Evolutionary conservation across 75 land plant species (phyloP).

Genomic region (Azolla pinnata): DNA sequence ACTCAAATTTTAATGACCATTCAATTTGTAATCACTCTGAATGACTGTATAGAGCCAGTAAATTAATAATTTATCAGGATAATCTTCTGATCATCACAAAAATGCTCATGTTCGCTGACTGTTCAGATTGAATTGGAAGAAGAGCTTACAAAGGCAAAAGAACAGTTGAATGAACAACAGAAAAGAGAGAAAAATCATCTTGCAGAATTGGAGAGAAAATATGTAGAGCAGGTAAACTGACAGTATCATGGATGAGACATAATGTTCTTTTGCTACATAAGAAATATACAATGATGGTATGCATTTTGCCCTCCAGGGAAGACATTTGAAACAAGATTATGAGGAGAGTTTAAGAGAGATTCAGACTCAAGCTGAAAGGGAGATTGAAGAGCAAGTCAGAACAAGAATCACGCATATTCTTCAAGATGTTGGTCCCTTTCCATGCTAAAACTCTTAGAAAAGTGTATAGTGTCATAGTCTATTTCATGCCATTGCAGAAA

Average conservation of each 20-base stretch:
- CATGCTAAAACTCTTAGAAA: no score
- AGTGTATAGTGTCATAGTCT: no score
- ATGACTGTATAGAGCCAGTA: neutral
- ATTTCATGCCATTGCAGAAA: no score
- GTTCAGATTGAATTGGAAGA: slow-evolving; percentile 11
- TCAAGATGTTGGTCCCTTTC: slow-evolving; percentile 11
- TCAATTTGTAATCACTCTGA: no score
- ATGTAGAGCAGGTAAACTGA: slow-evolving; percentile 12
- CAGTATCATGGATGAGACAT: no score
- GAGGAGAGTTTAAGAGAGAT: slow-evolving; percentile 17
- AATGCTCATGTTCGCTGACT: neutral
- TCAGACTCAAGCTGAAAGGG: slow-evolving; percentile 5
- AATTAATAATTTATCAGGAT: neutral
- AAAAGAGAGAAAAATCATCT: slow-evolving; percentile 1
- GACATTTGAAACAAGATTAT: slow-evolving; percentile 11
- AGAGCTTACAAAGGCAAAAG: slow-evolving; percentile 3
- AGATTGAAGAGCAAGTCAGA: slow-evolving; percentile 16
- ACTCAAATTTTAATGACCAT: no score
- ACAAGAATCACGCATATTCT: slow-evolving; percentile 7
- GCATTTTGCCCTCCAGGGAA: no score
- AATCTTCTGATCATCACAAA: neutral
- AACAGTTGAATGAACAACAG: neutral
- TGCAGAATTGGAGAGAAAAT: slow-evolving; percentile 15
- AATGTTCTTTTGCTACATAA: neutral
- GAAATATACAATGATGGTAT: no score